Percentiles rank a stretch among this genome's conserved stretches.
These are phyloP conservation scores for Parascedosporium putredinis DNA, from an alignment of 2,329 filamentous ascomycete genomes.

Conservation along the genomic window DNA sequence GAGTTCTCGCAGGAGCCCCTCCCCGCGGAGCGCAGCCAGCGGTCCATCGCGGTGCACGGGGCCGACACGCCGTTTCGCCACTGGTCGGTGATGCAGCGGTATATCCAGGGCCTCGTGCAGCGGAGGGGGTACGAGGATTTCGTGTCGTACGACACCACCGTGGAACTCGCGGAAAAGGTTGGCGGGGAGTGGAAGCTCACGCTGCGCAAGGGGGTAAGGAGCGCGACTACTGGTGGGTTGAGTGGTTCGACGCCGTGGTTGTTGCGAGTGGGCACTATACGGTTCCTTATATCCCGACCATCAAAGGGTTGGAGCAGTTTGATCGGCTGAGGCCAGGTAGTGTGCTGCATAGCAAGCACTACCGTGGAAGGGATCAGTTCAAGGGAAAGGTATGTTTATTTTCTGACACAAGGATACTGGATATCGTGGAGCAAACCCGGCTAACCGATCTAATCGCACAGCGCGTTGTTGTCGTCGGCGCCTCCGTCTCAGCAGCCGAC, in stretches of 20 bases:
- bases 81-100: conserved; percentile 45
- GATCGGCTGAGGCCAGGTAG: conserved; percentile 34
- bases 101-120: conserved; percentile 40
- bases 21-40: conserved; percentile 23
- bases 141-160: conserved; percentile 47
- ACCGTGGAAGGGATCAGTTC: conserved; percentile 33
- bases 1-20: conserved; percentile 47
- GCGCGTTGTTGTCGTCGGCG: conserved; percentile 52
- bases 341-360: conserved; percentile 46
- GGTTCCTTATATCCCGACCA: conserved; percentile 43
- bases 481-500: conserved; percentile 54
- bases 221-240: conserved; percentile 26
- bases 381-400: conserved; percentile 28
- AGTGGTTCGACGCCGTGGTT: conserved; percentile 51
- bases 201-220: conserved; percentile 27
- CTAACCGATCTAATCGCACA: no score
- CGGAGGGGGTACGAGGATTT: conserved; percentile 42
- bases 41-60: conserved; percentile 31
- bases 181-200: conserved; percentile 41
- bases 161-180: conserved; percentile 45
- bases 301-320: conserved; percentile 37
- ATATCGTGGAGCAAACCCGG: neutral
- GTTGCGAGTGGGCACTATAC: conserved; percentile 51
- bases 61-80: conserved; percentile 50
- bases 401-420: neutral